These are phyloP conservation scores for Penicillium sclerotigenum DNA, from an alignment of 2,329 filamentous ascomycete species.

Conservation along the genomic window DNA sequence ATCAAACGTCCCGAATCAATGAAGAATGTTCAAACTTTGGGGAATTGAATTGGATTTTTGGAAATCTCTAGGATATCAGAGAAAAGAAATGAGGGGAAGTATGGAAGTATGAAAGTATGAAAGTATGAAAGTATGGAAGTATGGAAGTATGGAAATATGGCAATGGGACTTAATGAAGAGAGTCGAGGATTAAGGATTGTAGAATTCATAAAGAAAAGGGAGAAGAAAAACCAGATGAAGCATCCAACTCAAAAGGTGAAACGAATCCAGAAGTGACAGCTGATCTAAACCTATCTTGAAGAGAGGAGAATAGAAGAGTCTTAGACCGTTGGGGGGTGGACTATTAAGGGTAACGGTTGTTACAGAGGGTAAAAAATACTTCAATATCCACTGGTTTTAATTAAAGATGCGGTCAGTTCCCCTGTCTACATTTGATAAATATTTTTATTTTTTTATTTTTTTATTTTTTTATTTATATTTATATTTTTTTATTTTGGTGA, in stretches of 20 bases:
- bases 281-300: conserved; percentile 3
- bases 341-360: not conserved
- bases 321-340: conserved; percentile 3
- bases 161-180: not conserved
- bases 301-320: conserved; percentile 1
- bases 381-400: conserved; percentile 13
- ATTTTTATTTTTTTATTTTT: not conserved
- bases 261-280: conserved; percentile 9
- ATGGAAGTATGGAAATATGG: too few relatives aligned
- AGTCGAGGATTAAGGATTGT: not conserved
- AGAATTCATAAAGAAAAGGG: not conserved
- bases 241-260: conserved; percentile 3
- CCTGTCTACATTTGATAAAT: not conserved
- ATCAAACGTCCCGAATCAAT: not conserved
- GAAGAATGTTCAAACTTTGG: not conserved
- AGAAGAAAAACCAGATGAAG: not conserved
- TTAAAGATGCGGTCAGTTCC: conserved; percentile 21
- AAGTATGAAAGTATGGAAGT: not conserved
- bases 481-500: too few relatives aligned
- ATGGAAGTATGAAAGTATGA: not conserved
- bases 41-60: not conserved
- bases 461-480: not conserved
- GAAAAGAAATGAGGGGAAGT: not conserved
- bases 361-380: not conserved
- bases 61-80: not conserved